Percentiles rank a stretch among this genome's conserved stretches.
These are phyloP conservation scores for Chimonanthus salicifolius DNA, from an alignment of 164 flowering plant genomes.

Conservation along the genomic window DNA sequence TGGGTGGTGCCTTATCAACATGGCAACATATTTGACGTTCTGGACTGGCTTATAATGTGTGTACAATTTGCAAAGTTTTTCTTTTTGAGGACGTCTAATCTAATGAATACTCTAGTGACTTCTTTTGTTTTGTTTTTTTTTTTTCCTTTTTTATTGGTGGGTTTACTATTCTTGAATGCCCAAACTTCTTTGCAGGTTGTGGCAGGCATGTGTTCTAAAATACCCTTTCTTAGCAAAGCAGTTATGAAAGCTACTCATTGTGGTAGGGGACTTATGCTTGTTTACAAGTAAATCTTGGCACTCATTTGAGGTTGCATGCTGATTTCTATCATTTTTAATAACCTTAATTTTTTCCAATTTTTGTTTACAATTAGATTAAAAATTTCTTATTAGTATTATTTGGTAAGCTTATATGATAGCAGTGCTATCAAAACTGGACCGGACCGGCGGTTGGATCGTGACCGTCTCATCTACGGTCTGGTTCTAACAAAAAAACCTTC, in stretches of 20 bases:
- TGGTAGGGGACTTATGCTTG: slow-evolving; percentile 39
- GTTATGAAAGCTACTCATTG: slow-evolving; percentile 78
- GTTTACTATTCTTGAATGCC: not conserved
- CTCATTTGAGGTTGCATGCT: not conserved
- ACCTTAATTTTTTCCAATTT: not conserved
- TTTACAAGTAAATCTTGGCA: not conserved
- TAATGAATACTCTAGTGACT: not conserved
- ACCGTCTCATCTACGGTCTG: too few species aligned
- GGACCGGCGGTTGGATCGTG: too few species aligned
- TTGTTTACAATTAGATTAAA: not conserved
- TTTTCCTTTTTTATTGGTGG: too few species aligned
- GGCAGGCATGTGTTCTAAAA: slow-evolving; percentile 87
- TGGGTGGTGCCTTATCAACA: too few species aligned
- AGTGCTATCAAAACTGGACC: too few species aligned
- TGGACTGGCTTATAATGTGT: too few species aligned
- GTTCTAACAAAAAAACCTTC: too few species aligned
- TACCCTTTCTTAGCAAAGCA: slow-evolving; percentile 80
- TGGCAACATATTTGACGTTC: too few species aligned
- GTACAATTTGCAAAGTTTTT: too few species aligned
- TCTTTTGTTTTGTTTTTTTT: not conserved
- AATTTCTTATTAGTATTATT: not conserved
- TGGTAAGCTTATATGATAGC: too few species aligned
- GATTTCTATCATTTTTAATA: not conserved
- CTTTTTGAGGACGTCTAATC: not conserved
- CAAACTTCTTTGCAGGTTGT: slow-evolving; percentile 52